phyloP scores from a whole-genome alignment of 2,329 filamentous ascomycete species.

The Cordyceps militaris region DNA sequence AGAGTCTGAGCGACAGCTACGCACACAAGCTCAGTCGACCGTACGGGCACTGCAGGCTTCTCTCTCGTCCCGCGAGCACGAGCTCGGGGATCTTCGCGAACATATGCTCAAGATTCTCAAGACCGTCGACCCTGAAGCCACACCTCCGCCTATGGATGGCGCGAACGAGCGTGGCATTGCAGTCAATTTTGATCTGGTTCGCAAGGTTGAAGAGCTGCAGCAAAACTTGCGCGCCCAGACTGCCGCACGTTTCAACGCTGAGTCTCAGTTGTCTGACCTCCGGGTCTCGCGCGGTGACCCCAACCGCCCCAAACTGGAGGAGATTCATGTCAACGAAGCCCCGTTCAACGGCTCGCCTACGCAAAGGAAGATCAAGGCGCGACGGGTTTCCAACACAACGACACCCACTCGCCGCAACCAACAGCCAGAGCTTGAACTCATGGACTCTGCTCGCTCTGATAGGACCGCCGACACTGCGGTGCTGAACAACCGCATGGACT shows the following conservation, averaged over 20 bases:
- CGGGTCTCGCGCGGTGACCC: slow-evolving; percentile 66
- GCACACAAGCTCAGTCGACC: slow-evolving; percentile 77
- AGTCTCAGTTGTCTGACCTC: slow-evolving; percentile 72
- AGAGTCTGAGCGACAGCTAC: slow-evolving; percentile 82
- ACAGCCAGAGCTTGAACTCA: slow-evolving; percentile 47
- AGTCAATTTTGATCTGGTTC: slow-evolving; percentile 75
- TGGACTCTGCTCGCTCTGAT: slow-evolving; percentile 79
- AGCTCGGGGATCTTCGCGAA: slow-evolving; percentile 71
- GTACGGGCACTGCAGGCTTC: slow-evolving; percentile 72
- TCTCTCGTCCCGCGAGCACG: slow-evolving; percentile 71
- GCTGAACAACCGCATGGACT: slow-evolving; percentile 83
- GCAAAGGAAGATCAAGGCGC: slow-evolving; percentile 50
- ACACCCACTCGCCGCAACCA: slow-evolving; percentile 67
- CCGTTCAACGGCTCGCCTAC: slow-evolving; percentile 68
- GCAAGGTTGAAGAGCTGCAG: slow-evolving; percentile 82
- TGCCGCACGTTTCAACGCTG: slow-evolving; percentile 73
- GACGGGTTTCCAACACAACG: slow-evolving; percentile 64
- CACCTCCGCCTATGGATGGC: slow-evolving; percentile 54
- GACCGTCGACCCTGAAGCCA: slow-evolving; percentile 72
- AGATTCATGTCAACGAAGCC: slow-evolving; percentile 78
- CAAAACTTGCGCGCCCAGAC: slow-evolving; percentile 78
- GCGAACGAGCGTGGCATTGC: slow-evolving; percentile 58
- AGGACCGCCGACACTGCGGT: slow-evolving; percentile 72
- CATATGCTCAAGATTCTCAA: slow-evolving; percentile 79
- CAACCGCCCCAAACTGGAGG: slow-evolving; percentile 71